A percentile compares a stretch with the other conserved stretches of the same genome.
phyloP scores from a whole-genome alignment of 768 basidiomycete genomes.

The Tubosaeta brunneosetosa region DNA sequence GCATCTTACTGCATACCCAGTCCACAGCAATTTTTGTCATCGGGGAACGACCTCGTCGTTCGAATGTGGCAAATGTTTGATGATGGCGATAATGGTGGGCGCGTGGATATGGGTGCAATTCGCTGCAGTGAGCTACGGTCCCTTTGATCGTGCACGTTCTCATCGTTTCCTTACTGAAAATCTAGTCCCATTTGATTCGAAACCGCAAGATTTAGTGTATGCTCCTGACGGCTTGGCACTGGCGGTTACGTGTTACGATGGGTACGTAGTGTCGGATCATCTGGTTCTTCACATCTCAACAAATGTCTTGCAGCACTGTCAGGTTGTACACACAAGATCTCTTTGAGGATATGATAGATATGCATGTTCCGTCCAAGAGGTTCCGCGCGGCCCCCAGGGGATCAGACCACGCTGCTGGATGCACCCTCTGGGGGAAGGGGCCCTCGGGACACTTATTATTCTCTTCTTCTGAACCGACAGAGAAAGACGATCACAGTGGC shows the following conservation, averaged over 20 bases:
- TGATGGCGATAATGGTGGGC: slow-evolving; percentile 13
- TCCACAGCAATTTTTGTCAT: slow-evolving; percentile 39
- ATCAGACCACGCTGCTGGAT: slow-evolving; percentile 36
- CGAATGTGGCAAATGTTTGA: slow-evolving; percentile 39
- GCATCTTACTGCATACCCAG: slow-evolving; percentile 26
- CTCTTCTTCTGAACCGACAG: slow-evolving; percentile 51
- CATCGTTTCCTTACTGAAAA: not conserved
- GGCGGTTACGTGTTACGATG: slow-evolving; percentile 32
- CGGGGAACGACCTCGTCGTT: slow-evolving; percentile 43
- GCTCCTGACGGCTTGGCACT: slow-evolving; percentile 37
- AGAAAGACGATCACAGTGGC: slow-evolving; percentile 27
- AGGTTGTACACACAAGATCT: slow-evolving; percentile 20
- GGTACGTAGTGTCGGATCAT: slow-evolving; percentile 16
- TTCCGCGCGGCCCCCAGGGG: slow-evolving; percentile 15
- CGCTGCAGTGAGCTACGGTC: slow-evolving; percentile 12
- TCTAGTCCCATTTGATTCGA: slow-evolving; percentile 21
- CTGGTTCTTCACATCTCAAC: not conserved
- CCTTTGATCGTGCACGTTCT: not conserved
- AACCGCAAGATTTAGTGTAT: slow-evolving; percentile 44
- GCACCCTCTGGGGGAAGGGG: slow-evolving; percentile 50
- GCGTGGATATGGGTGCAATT: slow-evolving; percentile 8
- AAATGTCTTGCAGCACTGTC: slow-evolving; percentile 17
- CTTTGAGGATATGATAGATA: slow-evolving; percentile 15
- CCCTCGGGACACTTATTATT: slow-evolving; percentile 40
- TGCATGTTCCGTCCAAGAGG: slow-evolving; percentile 10